phyloP scores from a whole-genome alignment of 306 rosid species.

The Cucurbita ficifolia region DNA sequence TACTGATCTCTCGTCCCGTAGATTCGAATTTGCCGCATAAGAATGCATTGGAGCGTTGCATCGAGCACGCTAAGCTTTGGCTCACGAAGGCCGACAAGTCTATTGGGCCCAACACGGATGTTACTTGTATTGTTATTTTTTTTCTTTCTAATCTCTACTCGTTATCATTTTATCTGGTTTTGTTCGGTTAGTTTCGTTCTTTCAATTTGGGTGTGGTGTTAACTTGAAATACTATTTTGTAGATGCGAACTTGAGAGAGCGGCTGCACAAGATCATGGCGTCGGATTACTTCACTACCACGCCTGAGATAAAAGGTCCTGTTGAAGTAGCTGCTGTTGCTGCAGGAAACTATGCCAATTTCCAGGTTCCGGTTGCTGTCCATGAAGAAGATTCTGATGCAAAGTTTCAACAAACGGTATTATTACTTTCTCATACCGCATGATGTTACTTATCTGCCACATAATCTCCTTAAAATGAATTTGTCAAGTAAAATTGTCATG shows the following conservation, averaged over 20 bases:
- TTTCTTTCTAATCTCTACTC: neutral
- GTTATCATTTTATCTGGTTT: neutral
- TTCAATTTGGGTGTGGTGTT: neutral
- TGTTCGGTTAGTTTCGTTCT: neutral
- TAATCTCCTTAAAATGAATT: neutral
- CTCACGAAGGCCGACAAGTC: conserved; percentile 48
- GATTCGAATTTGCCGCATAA: conserved; percentile 77
- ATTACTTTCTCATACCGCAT: neutral
- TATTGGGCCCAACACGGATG: conserved; percentile 40
- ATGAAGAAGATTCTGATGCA: conserved; percentile 38
- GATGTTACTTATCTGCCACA: neutral
- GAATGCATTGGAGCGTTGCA: conserved; percentile 63
- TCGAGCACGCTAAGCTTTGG: conserved; percentile 89
- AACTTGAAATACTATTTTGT: neutral
- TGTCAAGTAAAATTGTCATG: neutral
- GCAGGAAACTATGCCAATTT: conserved; percentile 58
- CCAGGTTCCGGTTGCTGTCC: conserved; percentile 48
- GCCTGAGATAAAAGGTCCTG: conserved; percentile 84
- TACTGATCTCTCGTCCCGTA: conserved; percentile 64
- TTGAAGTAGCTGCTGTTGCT: conserved; percentile 77
- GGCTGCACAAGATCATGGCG: conserved; percentile 72
- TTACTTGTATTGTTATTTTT: conserved; percentile 41
- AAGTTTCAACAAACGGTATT: conserved; percentile 52
- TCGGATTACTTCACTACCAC: conserved; percentile 71
- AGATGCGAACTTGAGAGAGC: conserved; percentile 81